These are phyloP conservation scores for Peronosclerospora sorghi DNA, from an alignment of 352 stramenopile genomes.

Conservation along the genomic window DNA sequence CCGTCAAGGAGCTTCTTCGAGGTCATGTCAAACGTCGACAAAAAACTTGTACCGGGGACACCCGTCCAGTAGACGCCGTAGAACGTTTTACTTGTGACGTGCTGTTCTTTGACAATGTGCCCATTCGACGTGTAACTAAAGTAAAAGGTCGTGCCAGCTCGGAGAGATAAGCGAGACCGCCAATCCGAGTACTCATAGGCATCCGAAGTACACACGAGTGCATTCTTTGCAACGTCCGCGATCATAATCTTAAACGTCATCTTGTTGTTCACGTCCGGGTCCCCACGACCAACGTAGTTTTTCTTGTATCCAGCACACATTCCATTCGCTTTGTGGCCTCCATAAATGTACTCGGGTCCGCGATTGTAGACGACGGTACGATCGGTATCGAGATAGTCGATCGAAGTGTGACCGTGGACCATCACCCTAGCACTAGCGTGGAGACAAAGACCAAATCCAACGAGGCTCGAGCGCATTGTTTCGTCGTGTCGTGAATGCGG, in stretches of 20 bases:
- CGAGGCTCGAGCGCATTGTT: conserved; percentile 10
- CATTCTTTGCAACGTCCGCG: conserved; percentile 28
- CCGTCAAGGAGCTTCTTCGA: conserved; percentile 45
- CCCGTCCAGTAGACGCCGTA: conserved; percentile 61
- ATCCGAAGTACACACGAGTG: conserved; percentile 21
- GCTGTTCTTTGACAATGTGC: conserved; percentile 50
- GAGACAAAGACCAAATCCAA: too few species aligned
- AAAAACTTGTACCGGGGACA: conserved; percentile 22
- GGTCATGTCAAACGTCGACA: conserved; percentile 37
- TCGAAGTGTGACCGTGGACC: conserved; percentile 40
- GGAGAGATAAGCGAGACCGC: conserved; percentile 30
- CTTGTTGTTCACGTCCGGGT: conserved; percentile 26
- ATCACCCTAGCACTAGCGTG: too few species aligned
- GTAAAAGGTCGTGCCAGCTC: conserved; percentile 36
- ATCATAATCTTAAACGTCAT: conserved; percentile 49
- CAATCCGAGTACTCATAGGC: conserved; percentile 27
- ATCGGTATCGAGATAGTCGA: conserved; percentile 61
- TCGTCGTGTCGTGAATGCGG: neutral
- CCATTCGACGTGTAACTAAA: conserved; percentile 57
- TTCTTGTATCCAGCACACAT: conserved; percentile 55
- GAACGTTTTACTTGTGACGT: conserved; percentile 31
- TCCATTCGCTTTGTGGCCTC: conserved; percentile 27
- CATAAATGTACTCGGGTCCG: conserved; percentile 42
- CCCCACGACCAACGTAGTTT: conserved; percentile 45
- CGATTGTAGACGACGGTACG: conserved; percentile 46